These are phyloP conservation scores for Aspergillus texensis DNA, from an alignment of 2,329 filamentous ascomycete species.

Conservation along the genomic window DNA sequence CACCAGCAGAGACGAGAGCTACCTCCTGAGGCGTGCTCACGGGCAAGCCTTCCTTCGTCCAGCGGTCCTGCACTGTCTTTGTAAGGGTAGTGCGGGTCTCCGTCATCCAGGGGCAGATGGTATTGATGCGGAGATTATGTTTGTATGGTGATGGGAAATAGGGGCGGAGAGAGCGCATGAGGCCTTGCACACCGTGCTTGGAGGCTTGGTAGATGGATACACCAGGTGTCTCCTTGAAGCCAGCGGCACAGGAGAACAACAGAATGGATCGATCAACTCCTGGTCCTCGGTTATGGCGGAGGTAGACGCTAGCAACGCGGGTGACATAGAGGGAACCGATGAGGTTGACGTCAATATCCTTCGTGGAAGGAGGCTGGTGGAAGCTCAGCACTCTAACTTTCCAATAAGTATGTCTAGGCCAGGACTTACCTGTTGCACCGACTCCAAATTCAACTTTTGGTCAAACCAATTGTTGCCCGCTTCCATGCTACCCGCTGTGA, in stretches of 20 bases:
- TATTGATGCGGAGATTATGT: constrained; percentile 48
- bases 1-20: constrained; percentile 41
- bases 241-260: constrained; percentile 50
- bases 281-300: constrained; percentile 43
- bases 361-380: constrained; percentile 35
- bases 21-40: constrained; percentile 45
- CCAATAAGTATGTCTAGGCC: not conserved
- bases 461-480: constrained; percentile 49
- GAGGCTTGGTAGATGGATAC: constrained; percentile 51
- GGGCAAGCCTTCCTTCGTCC: constrained; percentile 43
- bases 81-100: constrained; percentile 36
- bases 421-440: constrained; percentile 41
- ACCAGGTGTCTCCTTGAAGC: constrained; percentile 53
- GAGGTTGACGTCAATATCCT: constrained; percentile 53
- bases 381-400: constrained; percentile 1
- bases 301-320: constrained; percentile 54
- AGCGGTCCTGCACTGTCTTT: constrained; percentile 38
- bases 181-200: constrained; percentile 55
- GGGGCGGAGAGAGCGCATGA: constrained; percentile 50
- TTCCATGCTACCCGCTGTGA: constrained; percentile 52
- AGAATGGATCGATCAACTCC: constrained; percentile 46
- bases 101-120: constrained; percentile 51
- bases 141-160: constrained; percentile 37
- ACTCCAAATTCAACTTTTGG: constrained; percentile 46
- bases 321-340: constrained; percentile 51